These are phyloP conservation scores for Erigeron philadelphicus DNA, from an alignment of 140 eudicot species.

Conservation along the genomic window DNA sequence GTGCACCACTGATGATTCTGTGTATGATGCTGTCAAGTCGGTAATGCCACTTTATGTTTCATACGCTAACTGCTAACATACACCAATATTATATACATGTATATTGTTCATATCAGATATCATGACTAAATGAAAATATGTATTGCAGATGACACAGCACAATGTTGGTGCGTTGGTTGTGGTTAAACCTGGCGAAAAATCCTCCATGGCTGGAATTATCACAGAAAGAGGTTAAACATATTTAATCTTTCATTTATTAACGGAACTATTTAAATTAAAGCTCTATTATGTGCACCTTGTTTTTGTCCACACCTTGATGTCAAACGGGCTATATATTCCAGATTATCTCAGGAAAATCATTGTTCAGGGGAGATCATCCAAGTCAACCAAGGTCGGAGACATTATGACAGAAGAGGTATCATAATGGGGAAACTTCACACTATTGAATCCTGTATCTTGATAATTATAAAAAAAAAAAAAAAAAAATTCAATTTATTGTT, in stretches of 20 bases:
- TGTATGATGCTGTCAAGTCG: slow-evolving; percentile 98
- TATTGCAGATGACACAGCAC: slow-evolving; percentile 91
- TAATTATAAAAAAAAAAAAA: no score
- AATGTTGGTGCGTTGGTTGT: slow-evolving; percentile 99
- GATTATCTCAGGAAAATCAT: slow-evolving; percentile 99
- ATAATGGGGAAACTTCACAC: slow-evolving; percentile 5
- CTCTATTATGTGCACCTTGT: no score
- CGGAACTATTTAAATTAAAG: no score
- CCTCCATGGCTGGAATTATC: slow-evolving; percentile 87
- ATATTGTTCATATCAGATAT: background rate
- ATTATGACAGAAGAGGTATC: slow-evolving; percentile 99
- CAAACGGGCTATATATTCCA: slow-evolving; percentile 23
- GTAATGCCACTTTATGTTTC: slow-evolving; percentile 36
- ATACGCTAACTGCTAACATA: background rate
- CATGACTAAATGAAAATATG: slow-evolving; percentile 7
- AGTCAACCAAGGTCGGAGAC: slow-evolving; percentile 98
- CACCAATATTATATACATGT: background rate
- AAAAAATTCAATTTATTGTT: background rate
- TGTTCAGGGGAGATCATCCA: slow-evolving; percentile 96
- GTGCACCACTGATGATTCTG: slow-evolving; percentile 94
- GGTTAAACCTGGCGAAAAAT: slow-evolving; percentile 89
- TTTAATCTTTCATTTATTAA: background rate
- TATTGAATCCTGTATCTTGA: background rate
- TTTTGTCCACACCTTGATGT: background rate
- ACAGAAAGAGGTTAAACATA: slow-evolving; percentile 76